phyloP scores from a whole-genome alignment of 768 basidiomycete species.

The Auricularia cornea region DNA sequence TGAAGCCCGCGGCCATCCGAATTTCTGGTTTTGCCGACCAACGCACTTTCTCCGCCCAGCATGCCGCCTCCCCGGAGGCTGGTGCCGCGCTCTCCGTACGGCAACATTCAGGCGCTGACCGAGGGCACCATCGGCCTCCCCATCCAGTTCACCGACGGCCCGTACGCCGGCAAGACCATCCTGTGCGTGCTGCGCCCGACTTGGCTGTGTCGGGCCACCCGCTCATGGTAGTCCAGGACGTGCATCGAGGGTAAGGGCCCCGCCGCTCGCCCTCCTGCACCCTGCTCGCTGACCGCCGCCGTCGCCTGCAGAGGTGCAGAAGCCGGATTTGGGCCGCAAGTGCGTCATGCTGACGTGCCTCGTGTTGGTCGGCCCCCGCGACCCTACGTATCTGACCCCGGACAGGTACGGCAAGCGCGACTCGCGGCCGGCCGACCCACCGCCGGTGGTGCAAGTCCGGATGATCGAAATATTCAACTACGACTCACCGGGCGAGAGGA shows the following conservation, averaged over 20 bases:
- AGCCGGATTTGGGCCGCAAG: conserved; percentile 64
- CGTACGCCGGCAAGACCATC: conserved; percentile 50
- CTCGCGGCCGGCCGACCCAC: conserved; percentile 57
- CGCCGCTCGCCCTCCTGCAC: neutral
- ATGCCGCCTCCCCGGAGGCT: neutral
- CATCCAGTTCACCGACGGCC: conserved; percentile 49
- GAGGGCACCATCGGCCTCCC: conserved; percentile 34
- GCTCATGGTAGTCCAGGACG: neutral
- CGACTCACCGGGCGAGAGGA: conserved; percentile 21
- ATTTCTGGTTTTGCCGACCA: too few relatives aligned
- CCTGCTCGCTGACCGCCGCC: too few relatives aligned
- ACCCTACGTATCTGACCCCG: neutral
- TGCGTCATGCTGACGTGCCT: conserved; percentile 19
- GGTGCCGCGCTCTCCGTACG: neutral
- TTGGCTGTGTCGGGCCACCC: neutral
- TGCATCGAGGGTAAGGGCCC: conserved; percentile 4
- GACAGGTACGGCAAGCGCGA: conserved; percentile 38
- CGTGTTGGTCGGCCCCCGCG: conserved; percentile 8
- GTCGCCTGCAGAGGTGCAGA: conserved; percentile 45
- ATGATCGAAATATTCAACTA: conserved; percentile 38
- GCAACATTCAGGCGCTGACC: neutral
- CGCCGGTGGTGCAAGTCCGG: conserved; percentile 48
- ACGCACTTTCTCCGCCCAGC: neutral
- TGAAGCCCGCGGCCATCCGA: too few relatives aligned
- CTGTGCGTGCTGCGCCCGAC: neutral